Conservation (phyloP, 345 rosid species). For the Mallotus nudiflorus region DNA sequence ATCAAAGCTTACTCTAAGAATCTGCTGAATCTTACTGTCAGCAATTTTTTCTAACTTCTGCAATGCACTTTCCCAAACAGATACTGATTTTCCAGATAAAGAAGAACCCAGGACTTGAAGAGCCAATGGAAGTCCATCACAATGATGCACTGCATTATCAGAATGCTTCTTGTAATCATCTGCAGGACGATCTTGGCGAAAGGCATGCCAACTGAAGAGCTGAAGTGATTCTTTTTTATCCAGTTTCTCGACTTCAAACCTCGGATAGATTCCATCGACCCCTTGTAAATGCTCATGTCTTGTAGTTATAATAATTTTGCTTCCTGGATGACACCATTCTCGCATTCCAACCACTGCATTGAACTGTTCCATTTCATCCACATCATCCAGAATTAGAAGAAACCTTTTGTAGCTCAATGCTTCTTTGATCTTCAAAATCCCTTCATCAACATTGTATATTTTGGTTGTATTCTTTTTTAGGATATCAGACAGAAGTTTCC, state of each 20-base stretch:
- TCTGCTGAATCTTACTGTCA: slow-evolving; percentile 19
- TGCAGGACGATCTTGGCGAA: slow-evolving; percentile 13
- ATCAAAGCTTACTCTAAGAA: slow-evolving; percentile 16
- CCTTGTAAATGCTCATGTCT: not conserved
- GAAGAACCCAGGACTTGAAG: slow-evolving; percentile 15
- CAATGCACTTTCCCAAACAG: slow-evolving; percentile 26
- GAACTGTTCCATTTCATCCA: slow-evolving; percentile 4
- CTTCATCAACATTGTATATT: slow-evolving; percentile 17
- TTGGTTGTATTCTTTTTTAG: not conserved
- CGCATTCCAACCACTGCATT: slow-evolving; percentile 11
- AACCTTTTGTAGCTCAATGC: not conserved
- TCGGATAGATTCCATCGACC: not conserved
- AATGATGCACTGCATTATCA: not conserved
- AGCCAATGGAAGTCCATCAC: slow-evolving; percentile 14
- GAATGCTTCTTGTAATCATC: slow-evolving; percentile 1
- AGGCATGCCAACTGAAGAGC: slow-evolving; percentile 10
- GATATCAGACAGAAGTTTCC: slow-evolving; percentile 31
- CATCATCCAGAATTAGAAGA: slow-evolving; percentile 15
- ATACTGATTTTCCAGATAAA: slow-evolving; percentile 3
- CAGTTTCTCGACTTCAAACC: not conserved
- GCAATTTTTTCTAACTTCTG: slow-evolving; percentile 16
- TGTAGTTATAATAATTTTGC: slow-evolving; percentile 15
- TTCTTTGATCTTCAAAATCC: slow-evolving; percentile 4
- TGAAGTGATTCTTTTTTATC: slow-evolving; percentile 9
- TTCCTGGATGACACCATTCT: slow-evolving; percentile 15